Evolutionary conservation across 1,284 basidiomycete species (phyloP), one percentile per base, ranked within the genome.

Genomic region (Cutaneotrichosporon spelunceum): DNA sequence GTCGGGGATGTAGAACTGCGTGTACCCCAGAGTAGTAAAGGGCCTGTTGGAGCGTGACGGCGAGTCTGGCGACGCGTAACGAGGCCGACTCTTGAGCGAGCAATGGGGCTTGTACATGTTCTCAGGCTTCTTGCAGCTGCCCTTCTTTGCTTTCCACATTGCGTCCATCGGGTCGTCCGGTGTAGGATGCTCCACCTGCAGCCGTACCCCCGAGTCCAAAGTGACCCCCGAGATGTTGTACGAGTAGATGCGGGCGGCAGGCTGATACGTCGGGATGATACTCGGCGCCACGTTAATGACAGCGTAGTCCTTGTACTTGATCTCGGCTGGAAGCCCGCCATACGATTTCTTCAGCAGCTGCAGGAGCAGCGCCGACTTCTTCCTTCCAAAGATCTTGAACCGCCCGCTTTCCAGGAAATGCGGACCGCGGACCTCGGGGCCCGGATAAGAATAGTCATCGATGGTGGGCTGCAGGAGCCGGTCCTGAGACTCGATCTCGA

Each of bases 241-340:
- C 68, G 85, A 84, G 81, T 87, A 95, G 3, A 95, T 83, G 64
- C 93, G 82, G 67, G 94, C 86, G 11, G 87, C 84, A 2, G 93
- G 91, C 50, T 90, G 79, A 77, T 90, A 95, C 55, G 92, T 92
- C n/a, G 93, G 93, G 59, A 95, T 88, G 30, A 94, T 85, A 47
- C 88, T 85, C 9, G 91, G 88, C 39, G 84, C 84, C 33, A 91
- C 87, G 72, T 90, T 91, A 66, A 92, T 83, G 24, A 89, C 85
- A 4, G 84, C 84, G 70, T 87, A 90, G 68, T 88, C 83, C 71
- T 86, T 87, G 71, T 86, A 71, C 72, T 87, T 84, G 50, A 85
- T 65, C 60, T 84, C 80, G 64, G 83, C 71, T 0, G 78, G 78
- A 67, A 81, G 74, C 39, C 72, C 72, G 3, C 69, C 67, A 50